phyloP scores from a whole-genome alignment of 345 rosid genomes.

The Arabidopsis suecica region DNA sequence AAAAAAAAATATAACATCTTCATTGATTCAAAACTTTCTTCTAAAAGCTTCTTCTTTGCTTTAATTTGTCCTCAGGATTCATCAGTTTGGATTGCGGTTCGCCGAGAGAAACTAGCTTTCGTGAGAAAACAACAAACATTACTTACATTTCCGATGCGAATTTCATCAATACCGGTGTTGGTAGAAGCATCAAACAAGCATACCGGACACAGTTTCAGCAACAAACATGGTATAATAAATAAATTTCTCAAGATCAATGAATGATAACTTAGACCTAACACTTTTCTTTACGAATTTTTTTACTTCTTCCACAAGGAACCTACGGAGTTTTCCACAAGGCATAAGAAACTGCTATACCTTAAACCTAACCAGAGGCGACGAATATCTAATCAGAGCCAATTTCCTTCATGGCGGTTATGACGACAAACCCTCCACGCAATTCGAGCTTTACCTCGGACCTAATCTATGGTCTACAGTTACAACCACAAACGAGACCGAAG shows the following conservation, averaged over 20 bases:
- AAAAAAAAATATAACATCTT: neutral
- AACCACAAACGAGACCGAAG: conserved; percentile 37
- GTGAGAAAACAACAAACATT: conserved; percentile 42
- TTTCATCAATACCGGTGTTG: conserved; percentile 47
- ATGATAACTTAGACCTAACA: conserved; percentile 26
- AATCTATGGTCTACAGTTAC: conserved; percentile 49
- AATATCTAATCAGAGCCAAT: conserved; percentile 48
- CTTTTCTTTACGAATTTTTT: neutral
- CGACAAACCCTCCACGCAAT: conserved; percentile 37
- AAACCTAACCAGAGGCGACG: conserved; percentile 45
- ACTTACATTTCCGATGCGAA: conserved; percentile 47
- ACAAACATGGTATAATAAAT: conserved; percentile 33
- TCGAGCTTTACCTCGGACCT: conserved; percentile 57
- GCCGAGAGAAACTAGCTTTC: conserved; percentile 30
- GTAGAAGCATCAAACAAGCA: conserved; percentile 20
- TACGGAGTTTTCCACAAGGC: conserved; percentile 56
- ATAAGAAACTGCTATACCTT: conserved; percentile 53
- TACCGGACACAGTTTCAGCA: conserved; percentile 16
- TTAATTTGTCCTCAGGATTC: conserved; percentile 42
- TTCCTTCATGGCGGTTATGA: conserved; percentile 64
- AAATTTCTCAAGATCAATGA: neutral
- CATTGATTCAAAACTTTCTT: neutral
- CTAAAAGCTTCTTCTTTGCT: neutral
- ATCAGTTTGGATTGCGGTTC: conserved; percentile 60
- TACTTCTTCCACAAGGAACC: conserved; percentile 32